phyloP scores from a whole-genome alignment of 1,284 basidiomycete genomes.

The Cystobasidiaceae sp. region DNA sequence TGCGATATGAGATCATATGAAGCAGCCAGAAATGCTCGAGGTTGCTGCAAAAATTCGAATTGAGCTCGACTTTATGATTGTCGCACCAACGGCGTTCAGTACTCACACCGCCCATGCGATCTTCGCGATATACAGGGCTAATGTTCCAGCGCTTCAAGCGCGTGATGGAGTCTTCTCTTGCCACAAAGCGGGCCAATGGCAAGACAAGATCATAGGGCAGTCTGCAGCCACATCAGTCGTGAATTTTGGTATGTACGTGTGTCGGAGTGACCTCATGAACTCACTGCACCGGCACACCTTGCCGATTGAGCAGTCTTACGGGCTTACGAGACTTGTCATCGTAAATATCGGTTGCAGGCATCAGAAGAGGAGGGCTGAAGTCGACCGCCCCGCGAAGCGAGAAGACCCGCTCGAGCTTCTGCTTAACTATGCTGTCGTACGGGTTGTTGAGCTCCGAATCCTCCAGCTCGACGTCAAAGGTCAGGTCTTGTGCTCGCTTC shows the following conservation, averaged over 20 bases:
- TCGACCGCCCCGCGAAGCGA: slow-evolving; percentile 39
- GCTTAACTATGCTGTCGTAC: slow-evolving; percentile 37
- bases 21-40: slow-evolving; percentile 39
- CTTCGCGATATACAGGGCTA: slow-evolving; percentile 26
- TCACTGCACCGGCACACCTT: slow-evolving; percentile 40
- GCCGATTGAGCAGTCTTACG: slow-evolving; percentile 39
- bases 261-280: background rate
- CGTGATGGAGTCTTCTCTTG: slow-evolving; percentile 38
- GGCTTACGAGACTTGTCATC: slow-evolving; percentile 36
- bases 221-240: background rate
- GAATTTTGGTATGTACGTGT: background rate
- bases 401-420: slow-evolving; percentile 40
- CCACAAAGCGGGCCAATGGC: slow-evolving; percentile 40
- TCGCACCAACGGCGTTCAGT: background rate
- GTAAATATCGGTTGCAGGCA: slow-evolving; percentile 39
- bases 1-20: slow-evolving; percentile 42
- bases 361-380: slow-evolving; percentile 38
- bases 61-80: background rate
- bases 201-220: slow-evolving; percentile 29
- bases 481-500: slow-evolving; percentile 37
- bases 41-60: slow-evolving; percentile 33
- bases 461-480: slow-evolving; percentile 36
- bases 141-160: slow-evolving; percentile 41
- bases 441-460: slow-evolving; percentile 41
- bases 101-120: slow-evolving; percentile 29